Conservation (phyloP, 2,329 filamentous ascomycete species). For the Aspergillus calidoustus region DNA sequence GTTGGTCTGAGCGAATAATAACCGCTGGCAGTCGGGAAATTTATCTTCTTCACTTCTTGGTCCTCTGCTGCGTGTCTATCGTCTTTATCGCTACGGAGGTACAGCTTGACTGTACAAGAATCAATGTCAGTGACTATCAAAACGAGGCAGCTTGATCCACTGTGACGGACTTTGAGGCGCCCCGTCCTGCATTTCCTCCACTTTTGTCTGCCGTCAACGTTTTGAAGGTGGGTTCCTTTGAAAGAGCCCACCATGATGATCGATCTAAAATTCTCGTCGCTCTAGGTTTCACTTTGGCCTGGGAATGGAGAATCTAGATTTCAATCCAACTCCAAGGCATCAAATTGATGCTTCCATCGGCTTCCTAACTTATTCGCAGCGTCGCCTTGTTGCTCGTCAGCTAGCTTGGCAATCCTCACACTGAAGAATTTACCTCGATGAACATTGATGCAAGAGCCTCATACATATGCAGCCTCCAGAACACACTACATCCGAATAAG, state of each 20-base stretch:
- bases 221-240: not conserved
- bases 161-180: not conserved
- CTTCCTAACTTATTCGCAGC: not conserved
- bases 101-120: not conserved
- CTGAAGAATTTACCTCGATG: not conserved
- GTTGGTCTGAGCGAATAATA: conserved; percentile 1
- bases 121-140: not conserved
- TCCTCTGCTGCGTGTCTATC: not conserved
- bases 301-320: not conserved
- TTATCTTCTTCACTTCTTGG: conserved; percentile 3
- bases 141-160: conserved; percentile 8
- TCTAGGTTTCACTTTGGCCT: conserved; percentile 6
- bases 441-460: conserved; percentile 7
- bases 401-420: not conserved
- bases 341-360: not conserved
- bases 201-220: not conserved
- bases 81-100: not conserved
- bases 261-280: not conserved
- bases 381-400: not conserved
- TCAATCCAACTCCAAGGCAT: not conserved
- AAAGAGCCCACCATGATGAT: not conserved
- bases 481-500: not conserved
- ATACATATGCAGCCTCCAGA: not conserved
- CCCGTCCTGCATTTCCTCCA: conserved; percentile 4
- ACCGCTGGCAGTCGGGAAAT: not conserved